Percentiles rank a stretch among this genome's conserved stretches.
phyloP scores from a whole-genome alignment of 2,329 filamentous ascomycete species.

The Pseudonectria buxi region DNA sequence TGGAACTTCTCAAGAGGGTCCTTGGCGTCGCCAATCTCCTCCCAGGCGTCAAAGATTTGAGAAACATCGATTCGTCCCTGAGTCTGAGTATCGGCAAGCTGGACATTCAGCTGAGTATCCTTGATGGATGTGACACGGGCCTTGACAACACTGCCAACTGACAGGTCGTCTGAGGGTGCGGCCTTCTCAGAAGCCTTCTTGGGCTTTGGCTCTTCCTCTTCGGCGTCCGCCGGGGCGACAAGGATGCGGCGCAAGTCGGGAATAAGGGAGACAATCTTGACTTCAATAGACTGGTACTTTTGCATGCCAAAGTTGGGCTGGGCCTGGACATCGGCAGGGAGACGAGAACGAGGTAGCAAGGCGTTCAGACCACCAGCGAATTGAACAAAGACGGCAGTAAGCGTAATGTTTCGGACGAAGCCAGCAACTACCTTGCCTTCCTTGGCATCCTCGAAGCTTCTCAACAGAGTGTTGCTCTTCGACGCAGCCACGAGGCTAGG shows the following conservation, averaged over 20 bases:
- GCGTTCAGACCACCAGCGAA: constrained; percentile 74
- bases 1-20: constrained; percentile 68
- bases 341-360: constrained; percentile 70
- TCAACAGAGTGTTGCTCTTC: constrained; percentile 65
- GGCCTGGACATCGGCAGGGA: constrained; percentile 62
- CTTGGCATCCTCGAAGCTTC: constrained; percentile 62
- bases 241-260: constrained; percentile 61
- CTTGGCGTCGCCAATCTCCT: constrained; percentile 78
- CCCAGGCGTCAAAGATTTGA: constrained; percentile 81
- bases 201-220: constrained; percentile 36
- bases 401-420: constrained; percentile 78
- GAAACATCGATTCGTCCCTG: constrained; percentile 92
- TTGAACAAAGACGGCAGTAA: constrained; percentile 79
- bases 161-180: constrained; percentile 60
- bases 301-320: constrained; percentile 72
- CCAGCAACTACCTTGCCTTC: constrained; percentile 64
- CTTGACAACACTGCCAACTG: constrained; percentile 65
- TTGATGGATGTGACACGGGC: constrained; percentile 80
- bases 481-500: constrained; percentile 71
- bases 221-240: constrained; percentile 43
- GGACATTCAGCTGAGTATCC: constrained; percentile 86
- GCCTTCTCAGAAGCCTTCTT: constrained; percentile 28
- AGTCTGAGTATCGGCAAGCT: constrained; percentile 63
- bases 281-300: constrained; percentile 67
- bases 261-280: constrained; percentile 68